Conservation (phyloP, 176 grass and related monocot genomes). For the Oryza officinalis region DNA sequence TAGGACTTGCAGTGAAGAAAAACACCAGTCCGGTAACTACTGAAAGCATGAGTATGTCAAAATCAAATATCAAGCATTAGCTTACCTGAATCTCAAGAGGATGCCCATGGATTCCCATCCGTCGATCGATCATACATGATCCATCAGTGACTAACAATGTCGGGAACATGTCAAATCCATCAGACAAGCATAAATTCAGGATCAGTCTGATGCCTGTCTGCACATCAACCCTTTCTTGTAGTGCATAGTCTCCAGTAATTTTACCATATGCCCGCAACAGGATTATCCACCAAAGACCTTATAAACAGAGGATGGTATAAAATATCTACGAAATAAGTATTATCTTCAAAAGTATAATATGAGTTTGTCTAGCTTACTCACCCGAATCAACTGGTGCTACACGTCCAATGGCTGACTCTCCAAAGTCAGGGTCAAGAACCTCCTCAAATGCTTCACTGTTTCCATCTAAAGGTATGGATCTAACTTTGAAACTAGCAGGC, state of each 20-base stretch:
- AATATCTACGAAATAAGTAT: neutral
- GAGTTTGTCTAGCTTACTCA: constrained; percentile 34
- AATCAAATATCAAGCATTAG: neutral
- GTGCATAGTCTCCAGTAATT: constrained; percentile 87
- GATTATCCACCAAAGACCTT: constrained; percentile 99
- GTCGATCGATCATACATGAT: constrained; percentile 97
- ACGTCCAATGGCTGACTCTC: constrained; percentile 94
- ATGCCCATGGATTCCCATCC: constrained; percentile 98
- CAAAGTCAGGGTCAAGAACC: constrained; percentile 95
- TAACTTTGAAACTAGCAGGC: constrained; percentile 98
- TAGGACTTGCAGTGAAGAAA: neutral
- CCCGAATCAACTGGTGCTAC: constrained; percentile 97
- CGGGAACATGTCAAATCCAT: constrained; percentile 99
- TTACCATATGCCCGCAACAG: constrained; percentile 87
- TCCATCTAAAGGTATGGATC: constrained; percentile 92
- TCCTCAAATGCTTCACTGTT: constrained; percentile 95
- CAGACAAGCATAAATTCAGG: constrained; percentile 87
- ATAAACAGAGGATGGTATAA: constrained; percentile 29
- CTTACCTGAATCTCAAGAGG: constrained; percentile 98
- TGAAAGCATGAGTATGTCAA: constrained; percentile 10
- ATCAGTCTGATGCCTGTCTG: constrained; percentile 92
- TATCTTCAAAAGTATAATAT: constrained; percentile 10
- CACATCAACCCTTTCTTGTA: constrained; percentile 96
- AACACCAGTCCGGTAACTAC: neutral
- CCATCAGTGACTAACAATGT: constrained; percentile 93